Evolutionary conservation across 768 basidiomycete species (phyloP).

Genomic region (Mrakia gelida): DNA sequence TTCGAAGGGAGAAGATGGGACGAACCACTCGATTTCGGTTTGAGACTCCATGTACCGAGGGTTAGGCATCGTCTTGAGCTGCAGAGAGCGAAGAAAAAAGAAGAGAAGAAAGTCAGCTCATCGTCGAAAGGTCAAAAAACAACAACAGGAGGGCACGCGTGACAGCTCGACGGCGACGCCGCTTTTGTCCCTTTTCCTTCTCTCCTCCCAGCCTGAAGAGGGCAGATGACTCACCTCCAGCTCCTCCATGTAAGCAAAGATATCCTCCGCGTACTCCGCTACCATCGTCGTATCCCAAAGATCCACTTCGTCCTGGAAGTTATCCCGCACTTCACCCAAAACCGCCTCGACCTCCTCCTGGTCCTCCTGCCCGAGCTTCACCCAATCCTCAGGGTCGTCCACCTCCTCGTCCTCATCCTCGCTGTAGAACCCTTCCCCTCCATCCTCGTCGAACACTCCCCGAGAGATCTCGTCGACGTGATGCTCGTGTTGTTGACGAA

Average conservation of each 20-base stretch:
- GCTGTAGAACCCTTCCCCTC: constrained; percentile 29
- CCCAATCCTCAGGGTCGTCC: constrained; percentile 48
- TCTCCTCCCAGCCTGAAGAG: neutral
- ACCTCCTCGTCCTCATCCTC: constrained; percentile 34
- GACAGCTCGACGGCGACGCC: neutral
- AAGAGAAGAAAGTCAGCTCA: neutral
- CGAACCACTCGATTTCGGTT: constrained; percentile 65
- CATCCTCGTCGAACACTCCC: constrained; percentile 24
- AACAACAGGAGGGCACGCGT: neutral
- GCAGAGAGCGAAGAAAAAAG: constrained; percentile 2
- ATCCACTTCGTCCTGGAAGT: constrained; percentile 69
- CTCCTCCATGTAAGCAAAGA: constrained; percentile 91
- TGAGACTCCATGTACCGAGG: constrained; percentile 92
- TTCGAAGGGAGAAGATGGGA: neutral
- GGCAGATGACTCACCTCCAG: constrained; percentile 64
- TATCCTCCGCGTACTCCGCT: constrained; percentile 97
- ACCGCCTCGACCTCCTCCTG: constrained; percentile 46
- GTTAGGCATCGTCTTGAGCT: constrained; percentile 85
- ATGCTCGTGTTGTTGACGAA: constrained; percentile 7
- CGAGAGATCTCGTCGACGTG: constrained; percentile 17
- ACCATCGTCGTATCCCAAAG: constrained; percentile 89
- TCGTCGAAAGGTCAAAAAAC: neutral
- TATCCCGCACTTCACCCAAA: constrained; percentile 60
- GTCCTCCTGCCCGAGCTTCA: constrained; percentile 44
- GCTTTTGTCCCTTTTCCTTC: neutral